phyloP scores from a whole-genome alignment of 2,329 filamentous ascomycete genomes.

The Blastomyces percursus region DNA sequence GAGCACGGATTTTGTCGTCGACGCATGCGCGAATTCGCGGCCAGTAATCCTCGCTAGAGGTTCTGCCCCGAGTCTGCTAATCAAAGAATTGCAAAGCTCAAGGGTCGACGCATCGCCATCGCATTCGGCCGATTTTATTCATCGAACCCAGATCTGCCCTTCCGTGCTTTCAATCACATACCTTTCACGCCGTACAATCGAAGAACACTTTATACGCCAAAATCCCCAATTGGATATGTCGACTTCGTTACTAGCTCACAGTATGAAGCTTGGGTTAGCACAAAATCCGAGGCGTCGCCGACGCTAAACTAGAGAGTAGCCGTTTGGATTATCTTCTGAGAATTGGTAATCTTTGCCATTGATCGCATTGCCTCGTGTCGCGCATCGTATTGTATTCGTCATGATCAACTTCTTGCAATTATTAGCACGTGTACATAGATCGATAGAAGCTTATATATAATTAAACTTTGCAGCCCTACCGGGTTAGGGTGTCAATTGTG shows the following conservation, averaged over 20 bases:
- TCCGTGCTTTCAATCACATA: conserved; percentile 30
- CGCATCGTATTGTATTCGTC: background rate
- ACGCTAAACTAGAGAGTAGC: background rate
- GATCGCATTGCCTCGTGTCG: background rate
- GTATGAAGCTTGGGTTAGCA: conserved; percentile 3
- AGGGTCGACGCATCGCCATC: conserved; percentile 24
- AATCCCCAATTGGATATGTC: conserved; percentile 30
- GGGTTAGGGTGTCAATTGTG: too few relatives aligned
- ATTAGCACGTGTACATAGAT: background rate
- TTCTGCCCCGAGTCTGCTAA: conserved; percentile 33
- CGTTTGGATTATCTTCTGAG: background rate
- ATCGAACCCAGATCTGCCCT: conserved; percentile 38
- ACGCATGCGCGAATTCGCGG: conserved; percentile 34
- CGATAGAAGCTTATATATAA: background rate
- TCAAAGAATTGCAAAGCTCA: conserved; percentile 24
- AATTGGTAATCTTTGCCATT: background rate
- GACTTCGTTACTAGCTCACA: conserved; percentile 24
- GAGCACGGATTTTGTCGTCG: conserved; percentile 26
- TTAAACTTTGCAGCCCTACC: background rate
- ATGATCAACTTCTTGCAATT: background rate
- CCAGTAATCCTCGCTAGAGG: conserved; percentile 43
- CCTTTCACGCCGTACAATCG: conserved; percentile 31
- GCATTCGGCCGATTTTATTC: conserved; percentile 36
- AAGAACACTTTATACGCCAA: conserved; percentile 31
- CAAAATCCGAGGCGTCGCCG: background rate